Evolutionary conservation across 768 basidiomycete species (phyloP), one percentile per base, ranked within the genome.

Genomic region (Chiua virens): DNA sequence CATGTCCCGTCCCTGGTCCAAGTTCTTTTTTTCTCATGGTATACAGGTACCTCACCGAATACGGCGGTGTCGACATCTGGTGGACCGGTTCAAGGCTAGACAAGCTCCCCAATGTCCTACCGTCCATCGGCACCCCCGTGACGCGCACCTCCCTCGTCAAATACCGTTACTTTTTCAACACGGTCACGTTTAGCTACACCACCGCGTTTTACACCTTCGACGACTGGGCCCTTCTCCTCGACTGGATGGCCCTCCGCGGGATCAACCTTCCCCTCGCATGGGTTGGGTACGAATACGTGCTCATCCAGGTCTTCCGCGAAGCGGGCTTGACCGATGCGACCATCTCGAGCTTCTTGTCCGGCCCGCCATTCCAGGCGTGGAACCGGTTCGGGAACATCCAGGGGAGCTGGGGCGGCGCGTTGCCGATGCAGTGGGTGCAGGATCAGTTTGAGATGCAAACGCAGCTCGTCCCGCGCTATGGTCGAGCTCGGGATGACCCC

Each of bases 341-440:
- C 15, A 75, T 76, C 28, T 20, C 42, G 5, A 41, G 30, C 6
- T 75, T 74, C 49, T 58, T 73, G 27, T 71, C 74, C 0, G 71
- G 72, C 0, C 72, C 74, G 8, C 65, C 74, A 3, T 75, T 75
- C 58, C 68, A 67, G 35, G 67, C 74, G 0, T 75, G 73, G 73
- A 74, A 75, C 53, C 65, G 74, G 15, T 75, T 75, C 43, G 74
- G 74, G 4, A 75, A 75, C 45, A 69, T 75, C 28, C 74, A 75
- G 52, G 67, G 70, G 10, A 69, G 69, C 54, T 76, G 73, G 73
- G 64, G 62, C 8, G 69, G 72, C 0, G 54, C 55, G 11, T 61
- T 75, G 7, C 71, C 75, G 1, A 62, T 54, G 39, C 63, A 71
- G 36, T 75, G 74, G 74, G 53, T 74, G 42, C 47, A 62, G 17